Conservation (phyloP, 768 basidiomycete species). For the Tulasnella sp. region DNA sequence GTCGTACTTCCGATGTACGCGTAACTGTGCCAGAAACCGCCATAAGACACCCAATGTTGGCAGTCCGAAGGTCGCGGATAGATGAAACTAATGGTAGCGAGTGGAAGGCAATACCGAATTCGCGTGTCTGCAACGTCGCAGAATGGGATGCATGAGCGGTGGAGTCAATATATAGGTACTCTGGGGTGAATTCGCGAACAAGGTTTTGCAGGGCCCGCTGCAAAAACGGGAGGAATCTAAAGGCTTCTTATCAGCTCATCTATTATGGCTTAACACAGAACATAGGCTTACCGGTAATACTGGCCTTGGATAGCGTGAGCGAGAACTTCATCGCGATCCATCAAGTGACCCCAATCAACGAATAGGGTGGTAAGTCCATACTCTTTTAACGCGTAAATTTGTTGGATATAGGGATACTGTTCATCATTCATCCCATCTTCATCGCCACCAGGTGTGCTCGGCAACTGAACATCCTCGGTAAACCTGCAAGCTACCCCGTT, state of each 20-base stretch:
- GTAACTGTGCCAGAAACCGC: constrained; percentile 96
- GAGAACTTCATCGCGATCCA: constrained; percentile 82
- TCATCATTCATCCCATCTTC: constrained; percentile 40
- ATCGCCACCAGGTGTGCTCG: constrained; percentile 70
- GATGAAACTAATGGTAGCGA: constrained; percentile 86
- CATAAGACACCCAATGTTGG: constrained; percentile 87
- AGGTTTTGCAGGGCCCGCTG: constrained; percentile 82
- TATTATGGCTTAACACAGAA: neutral
- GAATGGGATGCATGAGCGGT: constrained; percentile 78
- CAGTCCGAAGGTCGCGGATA: constrained; percentile 85
- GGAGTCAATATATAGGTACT: constrained; percentile 89
- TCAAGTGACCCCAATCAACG: constrained; percentile 84
- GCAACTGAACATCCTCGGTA: constrained; percentile 65
- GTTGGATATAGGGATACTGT: constrained; percentile 66
- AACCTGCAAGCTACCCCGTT: constrained; percentile 37
- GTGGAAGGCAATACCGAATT: constrained; percentile 93
- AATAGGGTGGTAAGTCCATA: constrained; percentile 92
- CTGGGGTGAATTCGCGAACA: constrained; percentile 79
- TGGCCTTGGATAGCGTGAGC: constrained; percentile 88
- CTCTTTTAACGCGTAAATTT: constrained; percentile 90
- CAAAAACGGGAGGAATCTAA: constrained; percentile 76
- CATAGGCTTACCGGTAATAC: constrained; percentile 56
- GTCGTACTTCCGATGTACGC: constrained; percentile 91
- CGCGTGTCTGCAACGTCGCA: constrained; percentile 77
- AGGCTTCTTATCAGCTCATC: neutral